These are phyloP conservation scores for Chalciporus sphaerocephalus DNA, from an alignment of 768 basidiomycete species.

Conservation along the genomic window DNA sequence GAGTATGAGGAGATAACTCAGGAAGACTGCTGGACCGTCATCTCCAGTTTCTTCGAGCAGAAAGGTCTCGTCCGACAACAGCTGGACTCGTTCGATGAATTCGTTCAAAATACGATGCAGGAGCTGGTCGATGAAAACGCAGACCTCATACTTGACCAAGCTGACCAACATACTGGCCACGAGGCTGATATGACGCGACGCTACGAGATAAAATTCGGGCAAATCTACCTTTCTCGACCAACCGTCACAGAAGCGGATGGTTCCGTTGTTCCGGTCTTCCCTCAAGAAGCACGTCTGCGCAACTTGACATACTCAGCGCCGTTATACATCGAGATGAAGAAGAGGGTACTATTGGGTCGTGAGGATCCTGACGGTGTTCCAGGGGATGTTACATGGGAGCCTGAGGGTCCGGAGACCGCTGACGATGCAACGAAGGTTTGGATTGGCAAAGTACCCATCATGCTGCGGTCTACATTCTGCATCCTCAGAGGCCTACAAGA, in stretches of 20 bases:
- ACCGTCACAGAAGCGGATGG: slow-evolving; percentile 96
- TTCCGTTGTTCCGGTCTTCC: slow-evolving; percentile 88
- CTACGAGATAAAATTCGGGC: slow-evolving; percentile 95
- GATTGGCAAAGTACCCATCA: slow-evolving; percentile 97
- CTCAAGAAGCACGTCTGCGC: slow-evolving; percentile 91
- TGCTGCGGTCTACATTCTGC: slow-evolving; percentile 95
- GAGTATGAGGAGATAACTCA: slow-evolving; percentile 81
- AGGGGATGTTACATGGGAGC: slow-evolving; percentile 76
- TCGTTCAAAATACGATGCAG: slow-evolving; percentile 99
- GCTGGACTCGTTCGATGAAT: slow-evolving; percentile 97
- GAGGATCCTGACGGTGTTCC: slow-evolving; percentile 78
- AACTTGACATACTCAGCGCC: slow-evolving; percentile 97
- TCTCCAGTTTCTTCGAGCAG: slow-evolving; percentile 93
- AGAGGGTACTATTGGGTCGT: slow-evolving; percentile 72
- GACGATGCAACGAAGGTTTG: slow-evolving; percentile 81
- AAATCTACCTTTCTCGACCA: slow-evolving; percentile 94
- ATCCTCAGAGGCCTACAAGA: slow-evolving; percentile 78
- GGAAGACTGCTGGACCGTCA: slow-evolving; percentile 94
- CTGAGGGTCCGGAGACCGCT: slow-evolving; percentile 58
- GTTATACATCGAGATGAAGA: slow-evolving; percentile 92
- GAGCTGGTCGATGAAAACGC: slow-evolving; percentile 95
- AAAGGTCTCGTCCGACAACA: slow-evolving; percentile 98
- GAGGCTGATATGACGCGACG: slow-evolving; percentile 80
- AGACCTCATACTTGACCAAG: slow-evolving; percentile 95
- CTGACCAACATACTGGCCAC: slow-evolving; percentile 91